Conservation (phyloP, 1,139 yeast genomes). For the Nakaseomyces bracarensis region DNA sequence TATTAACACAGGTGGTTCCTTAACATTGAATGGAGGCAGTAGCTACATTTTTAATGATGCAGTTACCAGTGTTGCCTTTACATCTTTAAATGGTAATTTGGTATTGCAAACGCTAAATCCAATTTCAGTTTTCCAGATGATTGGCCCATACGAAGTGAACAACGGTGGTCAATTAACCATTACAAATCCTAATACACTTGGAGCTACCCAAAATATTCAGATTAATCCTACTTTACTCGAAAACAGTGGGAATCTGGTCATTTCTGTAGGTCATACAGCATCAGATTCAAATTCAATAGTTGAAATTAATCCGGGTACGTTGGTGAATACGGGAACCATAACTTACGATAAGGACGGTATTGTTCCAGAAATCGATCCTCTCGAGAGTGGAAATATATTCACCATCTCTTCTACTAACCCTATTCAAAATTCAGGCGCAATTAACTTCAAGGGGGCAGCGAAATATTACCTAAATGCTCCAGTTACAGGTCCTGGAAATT, state of each 20-base stretch:
- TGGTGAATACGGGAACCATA: no score
- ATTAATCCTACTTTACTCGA: not conserved
- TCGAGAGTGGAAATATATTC: not conserved
- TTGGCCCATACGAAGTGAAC: no score
- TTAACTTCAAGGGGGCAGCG: not conserved
- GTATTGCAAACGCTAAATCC: no score
- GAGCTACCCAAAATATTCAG: not conserved
- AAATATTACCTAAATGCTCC: no score
- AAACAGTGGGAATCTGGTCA: not conserved
- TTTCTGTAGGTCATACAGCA: not conserved
- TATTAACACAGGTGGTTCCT: not conserved
- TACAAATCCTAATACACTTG: not conserved
- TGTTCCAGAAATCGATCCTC: not conserved
- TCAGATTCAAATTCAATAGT: not conserved
- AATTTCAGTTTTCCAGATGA: no score
- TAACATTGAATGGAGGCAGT: not conserved
- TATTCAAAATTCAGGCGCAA: not conserved
- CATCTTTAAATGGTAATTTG: not conserved
- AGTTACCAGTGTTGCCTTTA: not conserved
- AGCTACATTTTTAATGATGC: not conserved
- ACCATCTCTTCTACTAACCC: not conserved
- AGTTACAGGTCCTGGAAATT: no score
- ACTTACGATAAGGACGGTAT: no score
- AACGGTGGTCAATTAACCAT: not conserved
- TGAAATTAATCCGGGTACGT: no score